Base-by-base conservation (phyloP, 2,329 filamentous ascomycete genomes). In the Fusarium sp. region DNA sequence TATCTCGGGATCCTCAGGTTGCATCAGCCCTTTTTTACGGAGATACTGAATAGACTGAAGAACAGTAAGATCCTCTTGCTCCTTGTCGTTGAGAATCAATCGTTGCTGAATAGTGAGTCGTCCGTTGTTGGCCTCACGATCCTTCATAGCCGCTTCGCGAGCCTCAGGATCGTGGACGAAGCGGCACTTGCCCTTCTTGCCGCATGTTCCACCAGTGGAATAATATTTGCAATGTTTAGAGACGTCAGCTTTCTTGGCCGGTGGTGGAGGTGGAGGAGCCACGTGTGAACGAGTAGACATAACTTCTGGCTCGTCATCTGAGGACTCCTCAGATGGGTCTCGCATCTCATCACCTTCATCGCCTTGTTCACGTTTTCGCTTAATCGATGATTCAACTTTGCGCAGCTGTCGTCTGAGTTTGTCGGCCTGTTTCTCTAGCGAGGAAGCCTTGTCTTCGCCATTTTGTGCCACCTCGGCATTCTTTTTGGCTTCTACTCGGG, bases 101-200 rank as follows among this genome's bases (percentile, higher is more conserved):
- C 89, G 88, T 77, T 91, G 89, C 78, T 89, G 86, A 58, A 91
- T 85, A 7, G 89, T 91, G 80, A 91, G 85, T 53, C 87, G 86
- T 48, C 89, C 89, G 65, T 89, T 88, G 72, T 91, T 91, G 74
- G 85, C 84, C 73, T 89, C 88, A 63, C 88, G 86, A 76, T 91
- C 89, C 74, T 85, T 86, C 51, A 91, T 82, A 61, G 89, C 89
- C 70, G 87, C 87, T 74, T 89, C 87, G 71, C 89, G 85, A 62
- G 90, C 86, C 67, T 86, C 85, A 20, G 86, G 84, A 76, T 91
- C 89, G 78, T 91, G 89, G 69, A 90, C 88, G 80, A 91, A 91
- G 81, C 89, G 89, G 83, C 89, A 91, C 88, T 91, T 91, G 88
- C 88, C 88, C 86, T 90, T 90, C 85, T 91, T 91, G 55, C 89